These are phyloP conservation scores for Cytospora chrysosperma DNA, from an alignment of 2,329 filamentous ascomycete species.

Conservation along the genomic window DNA sequence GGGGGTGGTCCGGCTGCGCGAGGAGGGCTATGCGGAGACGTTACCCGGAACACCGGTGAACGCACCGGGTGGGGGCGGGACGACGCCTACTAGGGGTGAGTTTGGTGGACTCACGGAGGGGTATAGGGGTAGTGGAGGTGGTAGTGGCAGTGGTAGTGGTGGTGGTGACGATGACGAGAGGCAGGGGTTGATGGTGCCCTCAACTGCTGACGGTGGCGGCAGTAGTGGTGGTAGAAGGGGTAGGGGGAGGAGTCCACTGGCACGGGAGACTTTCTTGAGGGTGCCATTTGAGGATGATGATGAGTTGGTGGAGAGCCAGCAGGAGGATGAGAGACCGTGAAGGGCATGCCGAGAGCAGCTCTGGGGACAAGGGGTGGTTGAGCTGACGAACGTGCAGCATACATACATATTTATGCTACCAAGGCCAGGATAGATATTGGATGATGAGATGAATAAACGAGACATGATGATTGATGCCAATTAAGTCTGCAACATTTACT, in stretches of 20 bases:
- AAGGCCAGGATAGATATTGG: background rate
- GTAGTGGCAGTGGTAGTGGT: no score
- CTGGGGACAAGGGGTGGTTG: no score
- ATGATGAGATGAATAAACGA: background rate
- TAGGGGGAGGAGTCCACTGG: conserved; percentile 17
- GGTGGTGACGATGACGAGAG: background rate
- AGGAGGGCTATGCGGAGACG: conserved; percentile 23
- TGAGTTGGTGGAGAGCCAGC: conserved; percentile 4
- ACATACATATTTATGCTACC: no score
- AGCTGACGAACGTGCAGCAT: no score
- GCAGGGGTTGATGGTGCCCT: conserved; percentile 10
- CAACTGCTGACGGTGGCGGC: background rate
- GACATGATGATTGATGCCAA: background rate
- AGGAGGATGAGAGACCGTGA: conserved; percentile 6
- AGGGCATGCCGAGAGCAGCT: no score
- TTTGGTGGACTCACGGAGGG: conserved; percentile 1
- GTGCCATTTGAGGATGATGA: conserved; percentile 19
- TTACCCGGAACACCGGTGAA: conserved; percentile 22
- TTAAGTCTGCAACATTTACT: no score
- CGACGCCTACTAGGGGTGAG: background rate
- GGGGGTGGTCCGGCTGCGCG: background rate
- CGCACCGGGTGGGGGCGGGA: background rate
- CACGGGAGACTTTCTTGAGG: conserved; percentile 10
- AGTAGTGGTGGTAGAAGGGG: background rate
- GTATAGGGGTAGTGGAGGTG: background rate